Evolutionary conservation across 208 protist genomes (phyloP).

Genomic region (Trypanosoma vivax): DNA sequence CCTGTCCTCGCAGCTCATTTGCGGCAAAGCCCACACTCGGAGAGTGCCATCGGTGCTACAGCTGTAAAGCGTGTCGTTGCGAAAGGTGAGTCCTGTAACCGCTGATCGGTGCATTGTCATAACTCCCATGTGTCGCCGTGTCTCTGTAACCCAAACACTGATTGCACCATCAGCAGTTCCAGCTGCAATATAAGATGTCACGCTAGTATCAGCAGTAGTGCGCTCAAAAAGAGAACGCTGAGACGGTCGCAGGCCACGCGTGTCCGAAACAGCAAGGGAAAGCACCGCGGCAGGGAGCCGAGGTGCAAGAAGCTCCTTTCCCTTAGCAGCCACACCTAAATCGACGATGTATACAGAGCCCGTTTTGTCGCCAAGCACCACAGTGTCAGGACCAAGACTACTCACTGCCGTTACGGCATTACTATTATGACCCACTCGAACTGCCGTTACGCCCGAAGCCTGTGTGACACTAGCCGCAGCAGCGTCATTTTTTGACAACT

Average conservation of each 20-base stretch:
- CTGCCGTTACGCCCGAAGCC: conserved; percentile 7
- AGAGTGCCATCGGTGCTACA: conserved; percentile 72
- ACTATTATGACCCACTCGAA: conserved; percentile 77
- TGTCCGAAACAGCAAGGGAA: conserved; percentile 78
- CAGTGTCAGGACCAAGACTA: conserved; percentile 41
- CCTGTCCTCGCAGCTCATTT: conserved; percentile 82
- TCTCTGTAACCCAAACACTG: conserved; percentile 72
- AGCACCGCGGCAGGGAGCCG: conserved; percentile 50
- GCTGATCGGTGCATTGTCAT: conserved; percentile 77
- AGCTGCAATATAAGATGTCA: conserved; percentile 76
- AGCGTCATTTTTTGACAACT: not conserved
- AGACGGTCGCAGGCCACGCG: conserved; percentile 42
- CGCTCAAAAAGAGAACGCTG: conserved; percentile 73
- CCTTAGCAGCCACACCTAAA: conserved; percentile 11
- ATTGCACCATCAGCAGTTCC: conserved; percentile 75
- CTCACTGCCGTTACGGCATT: conserved; percentile 82
- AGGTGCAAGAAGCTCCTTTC: conserved; percentile 47
- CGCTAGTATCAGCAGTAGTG: conserved; percentile 67
- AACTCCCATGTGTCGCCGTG: conserved; percentile 55
- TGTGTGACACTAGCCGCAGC: not conserved
- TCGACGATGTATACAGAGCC: conserved; percentile 69
- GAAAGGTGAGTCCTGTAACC: conserved; percentile 83
- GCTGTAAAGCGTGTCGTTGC: conserved; percentile 67
- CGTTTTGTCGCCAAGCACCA: conserved; percentile 84
- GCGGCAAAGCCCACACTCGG: conserved; percentile 80